Evolutionary conservation across 805 yeast species (phyloP).

Genomic region (Hanseniaspora valbyensis): DNA sequence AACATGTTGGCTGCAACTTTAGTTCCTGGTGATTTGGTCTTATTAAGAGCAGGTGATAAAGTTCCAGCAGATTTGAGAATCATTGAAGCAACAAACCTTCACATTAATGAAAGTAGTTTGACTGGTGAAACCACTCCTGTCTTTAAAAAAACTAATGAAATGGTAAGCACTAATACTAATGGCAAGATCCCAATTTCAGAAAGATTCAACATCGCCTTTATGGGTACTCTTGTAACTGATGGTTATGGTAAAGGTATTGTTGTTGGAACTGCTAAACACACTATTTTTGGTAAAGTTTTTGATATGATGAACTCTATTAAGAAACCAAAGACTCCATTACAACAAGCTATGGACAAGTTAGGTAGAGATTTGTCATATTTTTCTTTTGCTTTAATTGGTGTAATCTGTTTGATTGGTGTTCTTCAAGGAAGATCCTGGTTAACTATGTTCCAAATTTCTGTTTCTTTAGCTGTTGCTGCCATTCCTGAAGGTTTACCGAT

Average conservation of each 20-base stretch:
- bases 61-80: slow-evolving; percentile 92
- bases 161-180: slow-evolving; percentile 26
- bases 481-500: slow-evolving; percentile 98
- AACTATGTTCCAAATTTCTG: slow-evolving; percentile 96
- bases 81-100: slow-evolving; percentile 62
- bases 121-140: slow-evolving; percentile 95
- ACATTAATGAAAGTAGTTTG: slow-evolving; percentile 84
- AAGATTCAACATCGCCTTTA: slow-evolving; percentile 71
- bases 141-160: slow-evolving; percentile 44
- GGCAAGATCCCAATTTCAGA: slow-evolving; percentile 48
- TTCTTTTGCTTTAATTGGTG: slow-evolving; percentile 77
- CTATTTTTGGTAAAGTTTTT: slow-evolving; percentile 91
- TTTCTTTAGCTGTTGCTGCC: slow-evolving; percentile 96
- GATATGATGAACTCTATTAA: slow-evolving; percentile 92
- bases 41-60: slow-evolving; percentile 83
- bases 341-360: slow-evolving; percentile 85
- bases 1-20: slow-evolving; percentile 65
- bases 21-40: slow-evolving; percentile 94
- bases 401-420: slow-evolving; percentile 84
- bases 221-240: slow-evolving; percentile 95
- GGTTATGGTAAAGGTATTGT: slow-evolving; percentile 94
- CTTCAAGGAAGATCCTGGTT: slow-evolving; percentile 90
- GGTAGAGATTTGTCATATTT: slow-evolving; percentile 82
- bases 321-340: slow-evolving; percentile 96
- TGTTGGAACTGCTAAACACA: slow-evolving; percentile 74